phyloP scores from a whole-genome alignment of 306 rosid species.

The Inga leiocalycina region DNA sequence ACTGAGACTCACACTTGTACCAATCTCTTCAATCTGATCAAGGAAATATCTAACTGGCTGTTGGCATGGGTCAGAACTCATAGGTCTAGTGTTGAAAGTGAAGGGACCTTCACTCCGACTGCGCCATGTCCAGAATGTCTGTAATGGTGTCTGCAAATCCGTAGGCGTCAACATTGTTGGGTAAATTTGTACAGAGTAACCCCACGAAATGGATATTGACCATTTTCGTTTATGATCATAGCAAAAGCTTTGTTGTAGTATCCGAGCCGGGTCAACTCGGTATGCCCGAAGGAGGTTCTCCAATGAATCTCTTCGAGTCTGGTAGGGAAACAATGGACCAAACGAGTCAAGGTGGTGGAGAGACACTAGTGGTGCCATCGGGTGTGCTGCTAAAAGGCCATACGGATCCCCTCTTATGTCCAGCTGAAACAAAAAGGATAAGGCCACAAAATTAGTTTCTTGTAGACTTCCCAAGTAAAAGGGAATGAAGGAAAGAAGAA shows the following conservation, averaged over 20 bases:
- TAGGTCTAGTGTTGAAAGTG: constrained; percentile 76
- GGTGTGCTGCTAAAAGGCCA: constrained; percentile 90
- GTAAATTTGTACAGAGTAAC: constrained; percentile 79
- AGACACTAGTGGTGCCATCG: constrained; percentile 79
- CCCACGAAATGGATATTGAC: constrained; percentile 91
- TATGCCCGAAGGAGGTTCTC: constrained; percentile 60
- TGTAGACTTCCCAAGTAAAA: neutral
- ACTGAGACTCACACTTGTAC: constrained; percentile 54
- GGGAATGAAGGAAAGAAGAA: neutral
- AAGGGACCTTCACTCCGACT: constrained; percentile 71
- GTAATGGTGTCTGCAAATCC: constrained; percentile 66
- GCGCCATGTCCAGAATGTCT: constrained; percentile 89
- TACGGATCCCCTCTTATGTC: constrained; percentile 76
- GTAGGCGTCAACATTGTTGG: constrained; percentile 51
- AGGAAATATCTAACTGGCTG: constrained; percentile 59
- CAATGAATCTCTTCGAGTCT: constrained; percentile 50
- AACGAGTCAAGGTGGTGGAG: constrained; percentile 82
- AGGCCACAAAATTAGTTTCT: constrained; percentile 14
- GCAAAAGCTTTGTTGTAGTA: constrained; percentile 75
- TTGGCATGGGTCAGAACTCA: constrained; percentile 69
- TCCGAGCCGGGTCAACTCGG: constrained; percentile 65
- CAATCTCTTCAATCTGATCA: constrained; percentile 43
- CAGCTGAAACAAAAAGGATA: constrained; percentile 51
- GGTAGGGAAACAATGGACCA: constrained; percentile 62
- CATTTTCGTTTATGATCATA: constrained; percentile 58